phyloP scores from a whole-genome alignment of 257 asterid genomes.

The Jacaranda mimosifolia region DNA sequence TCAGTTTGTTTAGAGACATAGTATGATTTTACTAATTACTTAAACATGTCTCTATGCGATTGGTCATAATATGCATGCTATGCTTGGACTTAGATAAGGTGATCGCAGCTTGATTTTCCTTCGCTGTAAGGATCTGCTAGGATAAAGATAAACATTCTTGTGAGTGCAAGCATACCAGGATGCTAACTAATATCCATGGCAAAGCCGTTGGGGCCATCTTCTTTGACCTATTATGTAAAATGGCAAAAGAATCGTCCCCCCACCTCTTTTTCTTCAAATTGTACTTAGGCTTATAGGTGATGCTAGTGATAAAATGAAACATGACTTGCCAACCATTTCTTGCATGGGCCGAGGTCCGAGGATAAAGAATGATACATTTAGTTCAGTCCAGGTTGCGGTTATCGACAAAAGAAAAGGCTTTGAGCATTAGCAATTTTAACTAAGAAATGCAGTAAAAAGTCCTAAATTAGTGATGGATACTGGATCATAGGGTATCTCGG shows the following conservation, averaged over 20 bases:
- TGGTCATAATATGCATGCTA: conserved; percentile 4
- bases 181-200: conserved; percentile 1
- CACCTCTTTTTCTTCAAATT: conserved; percentile 1
- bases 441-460: not conserved
- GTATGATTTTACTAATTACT: not conserved
- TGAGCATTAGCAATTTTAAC: not conserved
- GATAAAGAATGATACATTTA: not conserved
- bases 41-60: not conserved
- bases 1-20: not conserved
- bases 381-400: not conserved
- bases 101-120: not conserved
- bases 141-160: not conserved
- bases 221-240: not conserved
- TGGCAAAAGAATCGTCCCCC: not conserved
- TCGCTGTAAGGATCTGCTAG: not conserved
- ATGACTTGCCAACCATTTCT: not conserved
- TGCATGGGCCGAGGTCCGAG: not conserved
- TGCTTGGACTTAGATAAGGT: conserved; percentile 5
- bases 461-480: not conserved
- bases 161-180: not conserved
- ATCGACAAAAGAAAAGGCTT: not conserved
- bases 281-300: conserved; percentile 13
- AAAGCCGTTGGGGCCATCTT: not conserved
- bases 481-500: not conserved
- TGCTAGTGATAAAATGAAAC: not conserved